phyloP scores from a whole-genome alignment of 225 moss, liverwort and hornwort genomes.

The Pseudoscleropodium purum region DNA sequence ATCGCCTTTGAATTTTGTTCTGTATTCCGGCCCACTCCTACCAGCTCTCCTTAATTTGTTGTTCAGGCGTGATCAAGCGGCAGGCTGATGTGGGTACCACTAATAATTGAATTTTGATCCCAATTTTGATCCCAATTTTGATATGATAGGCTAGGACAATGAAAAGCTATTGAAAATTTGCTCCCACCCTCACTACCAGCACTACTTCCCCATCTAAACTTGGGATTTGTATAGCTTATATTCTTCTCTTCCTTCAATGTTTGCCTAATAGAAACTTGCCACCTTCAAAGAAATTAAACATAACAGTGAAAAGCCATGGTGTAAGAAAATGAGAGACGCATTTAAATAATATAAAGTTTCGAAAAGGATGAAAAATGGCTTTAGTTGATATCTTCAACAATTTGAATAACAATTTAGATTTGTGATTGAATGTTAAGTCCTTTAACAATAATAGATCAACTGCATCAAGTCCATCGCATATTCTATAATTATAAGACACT shows the following conservation, averaged over 20 bases:
- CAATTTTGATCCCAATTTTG: neutral
- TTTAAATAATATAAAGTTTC: neutral
- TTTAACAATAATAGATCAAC: neutral
- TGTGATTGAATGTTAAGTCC: neutral
- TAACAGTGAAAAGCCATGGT: no score
- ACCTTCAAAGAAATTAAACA: no score
- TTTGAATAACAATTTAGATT: neutral
- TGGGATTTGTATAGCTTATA: no score
- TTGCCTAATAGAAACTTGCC: no score
- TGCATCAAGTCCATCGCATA: neutral
- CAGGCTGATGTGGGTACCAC: no score
- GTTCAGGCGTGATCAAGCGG: neutral
- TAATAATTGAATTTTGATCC: no score
- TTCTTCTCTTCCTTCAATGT: no score
- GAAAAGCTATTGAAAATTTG: neutral
- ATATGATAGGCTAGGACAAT: neutral
- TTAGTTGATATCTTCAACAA: neutral
- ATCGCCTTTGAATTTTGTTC: neutral
- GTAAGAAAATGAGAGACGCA: neutral
- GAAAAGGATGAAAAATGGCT: neutral
- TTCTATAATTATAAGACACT: neutral
- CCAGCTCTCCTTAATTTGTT: neutral
- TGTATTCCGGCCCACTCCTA: neutral
- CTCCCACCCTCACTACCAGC: neutral
- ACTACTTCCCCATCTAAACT: neutral